These are phyloP conservation scores for Pseudogymnoascus sp. DNA, from an alignment of 2,329 filamentous ascomycete genomes.

Conservation along the genomic window DNA sequence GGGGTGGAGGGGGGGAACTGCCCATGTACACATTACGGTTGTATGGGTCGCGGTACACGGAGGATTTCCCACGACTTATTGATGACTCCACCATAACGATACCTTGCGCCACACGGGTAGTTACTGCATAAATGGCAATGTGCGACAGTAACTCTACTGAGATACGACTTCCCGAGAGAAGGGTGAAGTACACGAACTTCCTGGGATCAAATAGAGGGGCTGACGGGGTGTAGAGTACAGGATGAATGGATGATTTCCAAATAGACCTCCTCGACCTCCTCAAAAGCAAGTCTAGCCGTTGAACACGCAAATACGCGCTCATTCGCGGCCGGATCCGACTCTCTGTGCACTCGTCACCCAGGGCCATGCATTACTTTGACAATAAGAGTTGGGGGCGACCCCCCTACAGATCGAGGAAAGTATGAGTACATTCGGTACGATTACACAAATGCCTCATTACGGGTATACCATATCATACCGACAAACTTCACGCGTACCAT, in stretches of 20 bases:
- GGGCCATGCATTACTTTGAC: conserved; percentile 3
- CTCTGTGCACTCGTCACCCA: neutral
- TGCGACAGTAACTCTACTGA: neutral
- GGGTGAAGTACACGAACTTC: neutral
- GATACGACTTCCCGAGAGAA: conserved; percentile 1
- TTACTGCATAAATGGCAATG: neutral
- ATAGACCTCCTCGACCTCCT: neutral
- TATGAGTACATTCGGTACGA: neutral
- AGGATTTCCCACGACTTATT: conserved; percentile 5
- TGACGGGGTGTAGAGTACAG: neutral
- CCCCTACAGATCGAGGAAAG: neutral
- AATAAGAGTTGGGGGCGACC: conserved; percentile 9
- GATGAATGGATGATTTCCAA: conserved; percentile 5
- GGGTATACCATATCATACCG: neutral
- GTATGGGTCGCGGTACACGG: neutral
- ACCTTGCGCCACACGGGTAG: neutral
- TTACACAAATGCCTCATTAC: neutral
- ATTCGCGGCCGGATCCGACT: neutral
- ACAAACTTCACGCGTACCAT: neutral
- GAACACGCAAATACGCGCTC: neutral
- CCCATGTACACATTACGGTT: neutral
- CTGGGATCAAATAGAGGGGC: conserved; percentile 5
- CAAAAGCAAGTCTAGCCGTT: neutral
- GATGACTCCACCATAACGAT: conserved; percentile 1
- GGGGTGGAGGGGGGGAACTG: neutral